These are phyloP conservation scores for Ostreobium quekettii DNA, from an alignment of 139 green algal species.

Conservation along the genomic window DNA sequence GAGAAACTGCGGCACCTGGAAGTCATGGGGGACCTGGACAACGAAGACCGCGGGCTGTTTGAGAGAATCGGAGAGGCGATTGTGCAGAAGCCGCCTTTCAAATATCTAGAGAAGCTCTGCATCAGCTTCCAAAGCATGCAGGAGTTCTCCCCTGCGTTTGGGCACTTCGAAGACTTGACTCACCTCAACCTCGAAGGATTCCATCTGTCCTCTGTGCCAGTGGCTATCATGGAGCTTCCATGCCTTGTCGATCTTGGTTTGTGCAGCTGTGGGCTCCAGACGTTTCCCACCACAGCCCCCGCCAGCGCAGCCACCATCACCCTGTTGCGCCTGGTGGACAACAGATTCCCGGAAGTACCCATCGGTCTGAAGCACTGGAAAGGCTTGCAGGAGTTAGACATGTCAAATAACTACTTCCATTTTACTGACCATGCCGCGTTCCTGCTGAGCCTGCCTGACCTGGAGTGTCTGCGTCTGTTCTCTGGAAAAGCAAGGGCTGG, in stretches of 20 bases:
- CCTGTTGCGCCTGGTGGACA: neutral
- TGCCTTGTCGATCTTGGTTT: neutral
- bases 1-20: neutral
- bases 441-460: neutral
- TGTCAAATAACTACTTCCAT: neutral
- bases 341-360: neutral
- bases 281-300: neutral
- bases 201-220: neutral
- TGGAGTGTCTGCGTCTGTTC: no score
- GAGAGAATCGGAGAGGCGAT: slow-evolving; percentile 2
- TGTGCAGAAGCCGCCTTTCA: neutral
- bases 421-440: neutral
- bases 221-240: neutral
- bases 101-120: neutral
- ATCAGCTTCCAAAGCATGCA: neutral
- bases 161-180: slow-evolving; percentile 1
- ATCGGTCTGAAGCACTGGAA: neutral
- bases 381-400: neutral
- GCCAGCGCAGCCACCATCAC: neutral
- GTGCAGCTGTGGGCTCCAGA: neutral
- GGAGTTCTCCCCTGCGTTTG: neutral
- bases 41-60: neutral
- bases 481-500: no score
- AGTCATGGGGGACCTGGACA: neutral
- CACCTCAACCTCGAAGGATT: neutral